phyloP scores from a whole-genome alignment of 352 stramenopile genomes.

The Phytophthora agathidicida region DNA sequence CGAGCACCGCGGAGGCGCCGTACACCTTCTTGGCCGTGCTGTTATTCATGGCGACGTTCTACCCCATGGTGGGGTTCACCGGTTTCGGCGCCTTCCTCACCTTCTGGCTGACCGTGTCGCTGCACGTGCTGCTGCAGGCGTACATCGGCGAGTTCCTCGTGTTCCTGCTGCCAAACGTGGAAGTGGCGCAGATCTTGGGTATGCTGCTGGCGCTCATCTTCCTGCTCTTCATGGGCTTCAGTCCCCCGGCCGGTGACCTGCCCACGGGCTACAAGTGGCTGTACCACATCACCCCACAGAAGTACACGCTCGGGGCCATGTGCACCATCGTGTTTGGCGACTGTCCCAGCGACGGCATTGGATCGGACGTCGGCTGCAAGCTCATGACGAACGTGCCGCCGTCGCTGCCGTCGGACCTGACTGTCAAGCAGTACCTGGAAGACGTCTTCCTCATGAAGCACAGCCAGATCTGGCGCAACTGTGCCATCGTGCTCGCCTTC shows the following conservation, averaged over 20 bases:
- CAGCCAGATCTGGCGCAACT: conserved; percentile 4
- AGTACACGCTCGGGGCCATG: conserved; percentile 10
- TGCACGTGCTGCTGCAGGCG: conserved; percentile 33
- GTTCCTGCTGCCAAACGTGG: not conserved
- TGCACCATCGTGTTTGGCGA: conserved; percentile 8
- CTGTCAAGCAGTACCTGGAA: conserved; percentile 33
- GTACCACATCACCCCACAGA: conserved; percentile 9
- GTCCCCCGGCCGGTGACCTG: conserved; percentile 2
- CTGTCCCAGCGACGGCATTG: conserved; percentile 3
- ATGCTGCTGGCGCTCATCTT: not conserved
- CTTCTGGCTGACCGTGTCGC: conserved; percentile 46
- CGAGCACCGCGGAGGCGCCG: conserved; percentile 22
- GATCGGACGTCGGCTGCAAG: conserved; percentile 27
- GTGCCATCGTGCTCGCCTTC: conserved; percentile 12
- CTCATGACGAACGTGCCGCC: conserved; percentile 29
- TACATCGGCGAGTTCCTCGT: not conserved
- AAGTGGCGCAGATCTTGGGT: too few relatives aligned
- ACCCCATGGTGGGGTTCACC: conserved; percentile 29
- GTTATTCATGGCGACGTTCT: conserved; percentile 25
- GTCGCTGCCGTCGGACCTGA: conserved; percentile 18
- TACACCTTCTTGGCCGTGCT: conserved; percentile 17
- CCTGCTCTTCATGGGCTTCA: conserved; percentile 8
- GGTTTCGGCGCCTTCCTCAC: conserved; percentile 57
- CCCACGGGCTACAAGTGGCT: conserved; percentile 6
- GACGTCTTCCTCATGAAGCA: conserved; percentile 36